These are phyloP conservation scores for Apiotrichum mycotoxinovorans DNA, from an alignment of 1,284 basidiomycete species.

Conservation along the genomic window DNA sequence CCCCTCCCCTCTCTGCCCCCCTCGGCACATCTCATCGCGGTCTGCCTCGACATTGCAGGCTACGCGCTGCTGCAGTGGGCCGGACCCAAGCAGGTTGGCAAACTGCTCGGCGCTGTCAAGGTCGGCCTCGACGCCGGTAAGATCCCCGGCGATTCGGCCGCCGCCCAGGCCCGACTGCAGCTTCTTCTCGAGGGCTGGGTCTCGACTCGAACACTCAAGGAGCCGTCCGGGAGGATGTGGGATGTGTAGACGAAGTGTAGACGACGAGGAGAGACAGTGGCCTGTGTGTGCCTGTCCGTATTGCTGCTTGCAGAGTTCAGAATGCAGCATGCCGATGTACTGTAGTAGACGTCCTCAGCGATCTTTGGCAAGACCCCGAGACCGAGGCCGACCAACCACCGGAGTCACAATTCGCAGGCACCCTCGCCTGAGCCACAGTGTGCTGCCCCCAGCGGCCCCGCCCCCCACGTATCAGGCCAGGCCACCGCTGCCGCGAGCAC, in stretches of 20 bases:
- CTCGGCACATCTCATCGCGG: slow-evolving; percentile 51
- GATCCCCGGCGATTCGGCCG: slow-evolving; percentile 35
- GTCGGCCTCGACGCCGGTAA: slow-evolving; percentile 48
- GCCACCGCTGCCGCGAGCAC: too few species aligned
- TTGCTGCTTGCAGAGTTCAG: too few species aligned
- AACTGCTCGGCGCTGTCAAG: slow-evolving; percentile 65
- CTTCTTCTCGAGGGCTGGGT: slow-evolving; percentile 26
- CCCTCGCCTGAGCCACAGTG: too few species aligned
- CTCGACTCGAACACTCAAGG: slow-evolving; percentile 6
- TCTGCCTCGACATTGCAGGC: slow-evolving; percentile 70
- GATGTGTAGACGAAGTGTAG: slow-evolving; percentile 3
- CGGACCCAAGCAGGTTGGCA: slow-evolving; percentile 69
- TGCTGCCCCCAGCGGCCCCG: too few species aligned
- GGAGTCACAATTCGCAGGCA: too few species aligned
- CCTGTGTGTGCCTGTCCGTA: too few species aligned
- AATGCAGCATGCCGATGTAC: too few species aligned
- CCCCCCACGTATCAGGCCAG: too few species aligned
- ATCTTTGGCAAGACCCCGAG: too few species aligned
- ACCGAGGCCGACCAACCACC: too few species aligned
- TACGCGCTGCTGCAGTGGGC: slow-evolving; percentile 60
- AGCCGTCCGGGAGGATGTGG: slow-evolving; percentile 22
- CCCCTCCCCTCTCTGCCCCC: slow-evolving; percentile 26
- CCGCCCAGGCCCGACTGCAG: slow-evolving; percentile 30
- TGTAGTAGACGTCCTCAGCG: too few species aligned
- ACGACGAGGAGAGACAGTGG: not conserved